Evolutionary conservation across 1,284 basidiomycete genomes (phyloP).

Genomic region (Apiotrichum domesticum): DNA sequence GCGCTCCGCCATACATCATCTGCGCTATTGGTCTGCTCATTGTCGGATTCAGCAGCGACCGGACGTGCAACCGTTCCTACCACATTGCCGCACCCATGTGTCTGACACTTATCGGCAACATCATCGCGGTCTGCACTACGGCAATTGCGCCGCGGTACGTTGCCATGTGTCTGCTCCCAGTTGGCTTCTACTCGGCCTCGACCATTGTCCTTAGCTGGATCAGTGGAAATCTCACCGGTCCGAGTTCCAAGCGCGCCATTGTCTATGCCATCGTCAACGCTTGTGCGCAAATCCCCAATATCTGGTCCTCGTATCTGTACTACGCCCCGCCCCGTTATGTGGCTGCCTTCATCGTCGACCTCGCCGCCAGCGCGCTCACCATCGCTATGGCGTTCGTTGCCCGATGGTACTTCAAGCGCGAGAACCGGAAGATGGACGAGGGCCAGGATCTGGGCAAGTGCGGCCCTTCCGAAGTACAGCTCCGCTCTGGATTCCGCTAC

Average conservation of each 20-base stretch:
- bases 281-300: slow-evolving; percentile 19
- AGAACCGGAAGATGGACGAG: slow-evolving; percentile 40
- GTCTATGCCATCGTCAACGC: slow-evolving; percentile 33
- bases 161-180: slow-evolving; percentile 26
- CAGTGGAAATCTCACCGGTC: slow-evolving; percentile 25
- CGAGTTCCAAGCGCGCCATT: slow-evolving; percentile 29
- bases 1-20: slow-evolving; percentile 43
- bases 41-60: slow-evolving; percentile 41
- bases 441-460: slow-evolving; percentile 32
- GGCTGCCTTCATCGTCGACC: slow-evolving; percentile 23
- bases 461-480: slow-evolving; percentile 36
- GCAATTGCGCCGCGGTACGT: slow-evolving; percentile 41
- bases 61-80: slow-evolving; percentile 29
- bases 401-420: slow-evolving; percentile 31
- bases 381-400: slow-evolving; percentile 22
- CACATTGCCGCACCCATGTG: slow-evolving; percentile 14
- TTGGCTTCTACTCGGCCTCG: slow-evolving; percentile 26
- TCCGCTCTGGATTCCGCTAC: slow-evolving; percentile 41
- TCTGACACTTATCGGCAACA: slow-evolving; percentile 63
- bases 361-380: slow-evolving; percentile 18
- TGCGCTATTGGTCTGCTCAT: slow-evolving; percentile 33
- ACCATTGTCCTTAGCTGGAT: slow-evolving; percentile 30
- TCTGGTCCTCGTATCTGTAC: slow-evolving; percentile 30
- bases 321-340: slow-evolving; percentile 18
- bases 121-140: slow-evolving; percentile 56